A percentile compares a stretch with the other conserved stretches of the same genome.
Conservation (phyloP, 257 asterid genomes). For the Oldenlandia corymbosa region DNA sequence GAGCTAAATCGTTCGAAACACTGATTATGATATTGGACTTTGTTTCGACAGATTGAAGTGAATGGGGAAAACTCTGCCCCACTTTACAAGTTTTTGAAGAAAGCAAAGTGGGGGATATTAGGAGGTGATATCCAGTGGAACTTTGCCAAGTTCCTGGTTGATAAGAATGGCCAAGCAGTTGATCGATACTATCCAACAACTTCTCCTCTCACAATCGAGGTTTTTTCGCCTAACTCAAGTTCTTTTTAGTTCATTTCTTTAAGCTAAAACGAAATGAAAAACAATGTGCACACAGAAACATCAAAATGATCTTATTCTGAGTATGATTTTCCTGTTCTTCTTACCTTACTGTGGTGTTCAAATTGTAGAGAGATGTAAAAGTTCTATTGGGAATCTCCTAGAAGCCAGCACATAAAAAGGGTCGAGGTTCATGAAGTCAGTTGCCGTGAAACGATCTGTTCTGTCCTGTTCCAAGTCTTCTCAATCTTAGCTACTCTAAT, state of each 20-base stretch:
- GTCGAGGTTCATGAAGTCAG: neutral
- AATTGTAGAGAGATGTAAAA: conserved; percentile 35
- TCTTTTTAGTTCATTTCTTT: neutral
- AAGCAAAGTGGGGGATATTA: conserved; percentile 66
- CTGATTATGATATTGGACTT: neutral
- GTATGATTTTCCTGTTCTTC: neutral
- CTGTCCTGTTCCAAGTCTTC: neutral
- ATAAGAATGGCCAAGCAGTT: conserved; percentile 60
- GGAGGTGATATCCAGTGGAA: conserved; percentile 81
- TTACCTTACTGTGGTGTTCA: neutral
- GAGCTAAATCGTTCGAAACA: neutral
- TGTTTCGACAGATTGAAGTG: conserved; percentile 54
- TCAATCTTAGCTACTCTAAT: neutral
- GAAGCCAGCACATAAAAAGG: neutral
- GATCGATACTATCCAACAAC: conserved; percentile 79
- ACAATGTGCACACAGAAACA: neutral
- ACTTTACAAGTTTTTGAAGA: conserved; percentile 67
- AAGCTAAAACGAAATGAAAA: neutral
- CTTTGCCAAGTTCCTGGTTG: conserved; percentile 74
- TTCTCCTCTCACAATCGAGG: conserved; percentile 75
- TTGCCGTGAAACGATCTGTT: neutral
- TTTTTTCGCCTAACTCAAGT: neutral
- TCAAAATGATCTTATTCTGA: no score
- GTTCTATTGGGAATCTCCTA: neutral
- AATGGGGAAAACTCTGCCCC: conserved; percentile 62